phyloP scores from a whole-genome alignment of 305 asterid genomes.

The Ilex paraguariensis region DNA sequence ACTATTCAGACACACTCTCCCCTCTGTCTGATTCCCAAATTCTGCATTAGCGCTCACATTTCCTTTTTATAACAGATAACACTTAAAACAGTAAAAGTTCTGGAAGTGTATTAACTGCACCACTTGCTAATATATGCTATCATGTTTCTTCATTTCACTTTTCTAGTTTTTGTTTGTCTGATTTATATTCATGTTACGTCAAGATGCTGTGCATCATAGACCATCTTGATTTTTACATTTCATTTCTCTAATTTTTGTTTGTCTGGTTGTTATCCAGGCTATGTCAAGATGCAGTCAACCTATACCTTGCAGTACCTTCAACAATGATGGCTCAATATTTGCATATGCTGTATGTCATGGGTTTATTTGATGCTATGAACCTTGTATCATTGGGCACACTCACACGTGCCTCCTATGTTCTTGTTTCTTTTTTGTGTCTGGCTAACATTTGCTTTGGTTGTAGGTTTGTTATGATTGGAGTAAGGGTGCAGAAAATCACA shows the following conservation, averaged over 20 bases:
- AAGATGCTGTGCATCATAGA: neutral
- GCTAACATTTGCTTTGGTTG: neutral
- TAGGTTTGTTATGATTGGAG: slow-evolving; percentile 95
- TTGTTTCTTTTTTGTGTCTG: neutral
- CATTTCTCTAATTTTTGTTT: neutral
- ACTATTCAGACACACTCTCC: too few relatives aligned
- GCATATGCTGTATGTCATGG: slow-evolving; percentile 72
- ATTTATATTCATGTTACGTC: neutral
- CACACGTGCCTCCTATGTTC: too few relatives aligned
- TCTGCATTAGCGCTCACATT: too few relatives aligned
- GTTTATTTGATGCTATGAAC: neutral
- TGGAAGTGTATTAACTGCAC: too few relatives aligned
- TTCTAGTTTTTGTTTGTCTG: too few relatives aligned
- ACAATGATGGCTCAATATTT: slow-evolving; percentile 78
- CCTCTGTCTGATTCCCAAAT: too few relatives aligned
- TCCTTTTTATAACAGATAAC: too few relatives aligned
- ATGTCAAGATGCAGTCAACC: slow-evolving; percentile 82
- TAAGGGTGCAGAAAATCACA: slow-evolving; percentile 98
- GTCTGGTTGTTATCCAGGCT: slow-evolving; percentile 43
- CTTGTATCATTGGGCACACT: neutral
- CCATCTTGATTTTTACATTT: neutral
- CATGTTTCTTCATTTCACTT: too few relatives aligned
- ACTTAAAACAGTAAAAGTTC: too few relatives aligned
- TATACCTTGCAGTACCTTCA: slow-evolving; percentile 75
- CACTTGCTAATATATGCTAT: too few relatives aligned